Base-by-base conservation (phyloP, 2,329 filamentous ascomycete genomes). In the Magnaporthiopsis rhizophila region DNA sequence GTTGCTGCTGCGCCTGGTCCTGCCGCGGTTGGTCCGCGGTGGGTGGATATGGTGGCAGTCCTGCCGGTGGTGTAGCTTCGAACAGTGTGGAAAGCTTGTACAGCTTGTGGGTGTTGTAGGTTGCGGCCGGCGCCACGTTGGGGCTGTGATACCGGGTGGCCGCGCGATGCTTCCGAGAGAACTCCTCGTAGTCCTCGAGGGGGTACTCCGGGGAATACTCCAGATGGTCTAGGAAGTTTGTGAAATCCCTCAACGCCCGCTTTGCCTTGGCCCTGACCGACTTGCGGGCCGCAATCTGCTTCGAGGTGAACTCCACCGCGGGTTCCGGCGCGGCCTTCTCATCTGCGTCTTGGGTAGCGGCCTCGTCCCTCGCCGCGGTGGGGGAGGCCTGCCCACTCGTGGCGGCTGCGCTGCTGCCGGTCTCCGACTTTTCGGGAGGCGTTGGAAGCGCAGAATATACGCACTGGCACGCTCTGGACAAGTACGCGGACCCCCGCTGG, bases 161-260 rank as follows among this genome's bases (percentile, higher is more conserved):
- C 5, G 30, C 24, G 56, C 56, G 30, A 32, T 58, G 32, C 65
- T 84, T 84, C 58, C 83, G 76, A 34, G 77, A 78, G 68, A 83
- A 85, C 28, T 84, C 82, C 66, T 86, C 83, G 24, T 81, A 83
- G 32, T 86, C 76, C 59, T 86, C 82, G 59, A 83, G 75, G 9
- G 88, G 83, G 58, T 90, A 74, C 61, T 89, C 84, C 0, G 90
- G 89, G 0, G 91, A 90, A 75, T 95, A 95, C 70, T 95, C 89
- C 67, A 95, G 87, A 65, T 87, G 80, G 0, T 86, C 85, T 56
- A 96, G 78, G 71, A 91, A 95, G 28, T 83, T 79, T 69, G 87
- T 79, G 72, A 90, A 92, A 75, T 95, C 91, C 65, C 88, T 83
- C 28, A 95, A 76, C 0, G 91, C 90, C 64, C 87, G 84, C 74